Base-by-base conservation (phyloP, 371 early-diverging fungal genomes). In the Syncephalastrum racemosum region DNA sequence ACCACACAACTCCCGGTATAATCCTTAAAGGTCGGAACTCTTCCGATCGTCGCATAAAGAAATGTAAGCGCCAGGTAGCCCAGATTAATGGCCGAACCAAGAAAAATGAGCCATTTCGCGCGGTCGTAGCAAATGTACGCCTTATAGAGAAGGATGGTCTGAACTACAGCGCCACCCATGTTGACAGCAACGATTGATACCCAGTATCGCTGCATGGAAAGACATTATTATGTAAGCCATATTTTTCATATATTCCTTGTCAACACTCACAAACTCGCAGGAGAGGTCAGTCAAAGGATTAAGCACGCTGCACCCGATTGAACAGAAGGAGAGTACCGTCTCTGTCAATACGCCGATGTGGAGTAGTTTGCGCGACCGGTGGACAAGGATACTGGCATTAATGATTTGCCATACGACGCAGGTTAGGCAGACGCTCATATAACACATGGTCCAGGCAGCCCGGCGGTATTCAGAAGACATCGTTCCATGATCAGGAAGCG, bases 51-150 rank as follows among this genome's bases (percentile, higher is more conserved):
- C 1, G 68, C 64, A 50, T 67, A 72, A 31, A 78, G 44, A 53
- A 68, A 49, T 2, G 59, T 72, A n/a, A 78, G 56, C n/a, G 60
- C 69, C 42, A 74, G 47, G 46, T 78, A 78, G 0, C 78, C 75
- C 4, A 61, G 12, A 49, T 78, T 74, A 10, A 75, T 70, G 2
- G 64, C 10, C 1, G 72, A 64, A 1, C 78, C 78, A 6, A 78
- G 14, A 5, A 65, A n/a, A n/a, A 74, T 20, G 1, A 78, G 46
- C 67, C 66, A 66, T 46, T 27, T 55, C 23, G 68, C 49, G 14
- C 66, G 62, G 22, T 72, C 64, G 48, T 78, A 65, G 50, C 78
- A 78, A 25, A 78, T 63, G 24, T 67, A 78, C 2, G 78, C 78
- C 41, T 78, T 78, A 58, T 78, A 78, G 3, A 78, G 58, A 19